These are phyloP conservation scores for Stachybotrys elegans DNA, from an alignment of 2,329 filamentous ascomycete genomes.

Conservation along the genomic window DNA sequence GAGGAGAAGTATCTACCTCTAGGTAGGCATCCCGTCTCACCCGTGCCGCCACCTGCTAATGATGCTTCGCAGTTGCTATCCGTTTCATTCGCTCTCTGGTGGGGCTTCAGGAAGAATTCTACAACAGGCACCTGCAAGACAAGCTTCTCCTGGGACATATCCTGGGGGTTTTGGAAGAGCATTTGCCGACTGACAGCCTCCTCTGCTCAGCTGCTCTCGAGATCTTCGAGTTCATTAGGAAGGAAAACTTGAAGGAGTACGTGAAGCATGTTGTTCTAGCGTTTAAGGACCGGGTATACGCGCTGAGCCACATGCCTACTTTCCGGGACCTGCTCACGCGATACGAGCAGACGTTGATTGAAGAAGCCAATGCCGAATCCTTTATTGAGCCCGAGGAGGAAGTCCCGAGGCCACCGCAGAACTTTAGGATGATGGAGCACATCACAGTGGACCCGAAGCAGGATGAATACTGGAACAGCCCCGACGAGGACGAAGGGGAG, in stretches of 20 bases:
- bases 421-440: constrained; percentile 67
- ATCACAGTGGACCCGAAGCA: constrained; percentile 69
- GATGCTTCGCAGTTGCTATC: constrained; percentile 61
- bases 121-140: constrained; percentile 77
- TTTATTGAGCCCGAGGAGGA: constrained; percentile 65
- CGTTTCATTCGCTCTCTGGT: constrained; percentile 91
- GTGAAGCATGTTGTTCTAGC: constrained; percentile 80
- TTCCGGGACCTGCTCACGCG: constrained; percentile 71
- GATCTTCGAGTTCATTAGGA: constrained; percentile 85
- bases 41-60: constrained; percentile 13
- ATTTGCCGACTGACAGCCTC: constrained; percentile 87
- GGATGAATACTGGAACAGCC: constrained; percentile 90
- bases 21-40: constrained; percentile 45
- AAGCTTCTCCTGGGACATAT: constrained; percentile 80
- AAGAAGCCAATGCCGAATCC: constrained; percentile 61
- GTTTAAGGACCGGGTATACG: constrained; percentile 70
- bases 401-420: constrained; percentile 35
- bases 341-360: constrained; percentile 75
- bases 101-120: constrained; percentile 83
- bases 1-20: constrained; percentile 91
- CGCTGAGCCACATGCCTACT: constrained; percentile 77
- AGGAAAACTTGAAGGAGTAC: constrained; percentile 74
- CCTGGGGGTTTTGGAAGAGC: constrained; percentile 75
- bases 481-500: constrained; percentile 57
- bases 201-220: constrained; percentile 92